Evolutionary conservation across 805 yeast genomes (phyloP).

Genomic region (Metschnikowia reukaufii): DNA sequence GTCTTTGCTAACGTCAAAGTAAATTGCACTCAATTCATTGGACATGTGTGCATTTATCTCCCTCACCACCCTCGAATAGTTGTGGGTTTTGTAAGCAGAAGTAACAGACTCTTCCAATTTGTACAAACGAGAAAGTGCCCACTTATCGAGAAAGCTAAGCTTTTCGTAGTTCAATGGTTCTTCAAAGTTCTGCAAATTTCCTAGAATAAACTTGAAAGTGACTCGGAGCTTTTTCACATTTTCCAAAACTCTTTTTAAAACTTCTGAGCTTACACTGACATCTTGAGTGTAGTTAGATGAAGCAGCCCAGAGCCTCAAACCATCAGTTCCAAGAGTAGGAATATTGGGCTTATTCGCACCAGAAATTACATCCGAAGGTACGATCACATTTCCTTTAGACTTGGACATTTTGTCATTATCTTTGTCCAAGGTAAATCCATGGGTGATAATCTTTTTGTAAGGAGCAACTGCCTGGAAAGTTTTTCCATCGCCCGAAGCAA

Average conservation of each 20-base stretch:
- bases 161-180: conserved; percentile 37
- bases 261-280: conserved; percentile 68
- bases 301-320: conserved; percentile 87
- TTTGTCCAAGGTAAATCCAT: conserved; percentile 89
- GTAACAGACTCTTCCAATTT: conserved; percentile 44
- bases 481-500: conserved; percentile 46
- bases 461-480: conserved; percentile 50
- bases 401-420: conserved; percentile 91
- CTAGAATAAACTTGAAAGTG: conserved; percentile 77
- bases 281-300: conserved; percentile 85
- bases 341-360: conserved; percentile 49
- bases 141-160: conserved; percentile 54
- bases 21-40: conserved; percentile 72
- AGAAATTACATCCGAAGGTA: conserved; percentile 65
- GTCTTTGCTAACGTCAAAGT: conserved; percentile 86
- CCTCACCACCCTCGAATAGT: conserved; percentile 70
- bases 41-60: conserved; percentile 71
- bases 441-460: conserved; percentile 75
- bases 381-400: conserved; percentile 78
- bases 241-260: conserved; percentile 75
- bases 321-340: conserved; percentile 83
- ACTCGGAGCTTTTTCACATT: conserved; percentile 78
- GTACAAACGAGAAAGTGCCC: conserved; percentile 55
- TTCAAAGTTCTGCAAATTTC: conserved; percentile 58
- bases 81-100: conserved; percentile 52